Percentiles rank a stretch among this genome's conserved stretches.
Conservation (phyloP, 495 filamentous ascomycete genomes). For the Staphylotrichum longicolle region DNA sequence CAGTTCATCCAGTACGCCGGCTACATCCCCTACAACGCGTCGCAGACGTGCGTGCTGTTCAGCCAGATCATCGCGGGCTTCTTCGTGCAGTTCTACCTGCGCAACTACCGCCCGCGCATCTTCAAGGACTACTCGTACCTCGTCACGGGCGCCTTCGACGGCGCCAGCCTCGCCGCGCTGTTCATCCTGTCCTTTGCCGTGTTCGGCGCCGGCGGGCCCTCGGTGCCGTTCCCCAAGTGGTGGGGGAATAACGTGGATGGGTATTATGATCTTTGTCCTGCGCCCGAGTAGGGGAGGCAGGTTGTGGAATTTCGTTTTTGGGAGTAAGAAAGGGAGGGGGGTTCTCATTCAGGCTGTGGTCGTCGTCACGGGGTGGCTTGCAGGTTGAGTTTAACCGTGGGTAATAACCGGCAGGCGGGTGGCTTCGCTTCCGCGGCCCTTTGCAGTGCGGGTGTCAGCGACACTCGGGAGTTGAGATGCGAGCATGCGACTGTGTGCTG, state of each 20-base stretch:
- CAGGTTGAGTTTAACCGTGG: background rate
- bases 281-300: constrained; percentile 8
- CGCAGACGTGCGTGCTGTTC: constrained; percentile 41
- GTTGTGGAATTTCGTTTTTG: background rate
- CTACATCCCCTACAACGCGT: constrained; percentile 46
- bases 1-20: constrained; percentile 48
- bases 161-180: constrained; percentile 49
- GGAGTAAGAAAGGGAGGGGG: background rate
- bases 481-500: background rate
- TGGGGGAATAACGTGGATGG: constrained; percentile 51
- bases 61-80: constrained; percentile 38
- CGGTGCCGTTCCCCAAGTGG: constrained; percentile 45
- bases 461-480: background rate
- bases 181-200: constrained; percentile 62
- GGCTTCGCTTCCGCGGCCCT: background rate
- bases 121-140: constrained; percentile 61
- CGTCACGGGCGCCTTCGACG: constrained; percentile 55
- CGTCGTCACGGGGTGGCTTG: no score
- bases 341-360: background rate
- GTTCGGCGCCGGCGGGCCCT: constrained; percentile 46
- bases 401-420: constrained; percentile 1
- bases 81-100: constrained; percentile 53
- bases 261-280: constrained; percentile 37
- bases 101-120: constrained; percentile 47
- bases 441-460: background rate